Percentiles rank a stretch among this genome's conserved stretches.
These are phyloP conservation scores for Byssothecium circinans DNA, from an alignment of 2,329 filamentous ascomycete species.

Conservation along the genomic window DNA sequence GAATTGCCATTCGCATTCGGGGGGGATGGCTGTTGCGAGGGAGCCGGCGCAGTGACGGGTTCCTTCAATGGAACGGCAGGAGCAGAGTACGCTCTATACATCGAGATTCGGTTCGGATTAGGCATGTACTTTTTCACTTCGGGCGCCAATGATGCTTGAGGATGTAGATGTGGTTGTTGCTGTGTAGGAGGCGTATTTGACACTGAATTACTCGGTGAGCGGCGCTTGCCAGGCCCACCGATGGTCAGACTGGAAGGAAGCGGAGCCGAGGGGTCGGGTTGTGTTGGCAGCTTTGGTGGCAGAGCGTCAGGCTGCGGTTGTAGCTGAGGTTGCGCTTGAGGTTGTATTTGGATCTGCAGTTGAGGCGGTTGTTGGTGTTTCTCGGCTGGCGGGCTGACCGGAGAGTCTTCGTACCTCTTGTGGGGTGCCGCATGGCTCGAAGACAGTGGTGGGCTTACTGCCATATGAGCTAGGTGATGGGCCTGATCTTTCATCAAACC, in stretches of 20 bases:
- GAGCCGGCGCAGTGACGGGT: constrained; percentile 1
- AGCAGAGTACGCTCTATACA: constrained; percentile 27
- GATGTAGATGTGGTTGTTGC: neutral
- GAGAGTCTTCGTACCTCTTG: constrained; percentile 4
- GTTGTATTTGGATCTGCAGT: neutral
- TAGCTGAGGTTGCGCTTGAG: neutral
- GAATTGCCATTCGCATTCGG: no score
- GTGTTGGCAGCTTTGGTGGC: constrained; percentile 5
- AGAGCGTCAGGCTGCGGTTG: neutral
- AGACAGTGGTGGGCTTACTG: neutral
- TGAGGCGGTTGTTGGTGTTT: neutral
- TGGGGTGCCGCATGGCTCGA: neutral
- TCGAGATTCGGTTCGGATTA: constrained; percentile 11
- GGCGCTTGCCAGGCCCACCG: constrained; percentile 13
- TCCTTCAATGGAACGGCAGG: constrained; percentile 12
- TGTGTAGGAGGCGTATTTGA: neutral
- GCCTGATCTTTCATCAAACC: neutral
- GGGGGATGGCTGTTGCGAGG: constrained; percentile 1
- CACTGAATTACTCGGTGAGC: constrained; percentile 2
- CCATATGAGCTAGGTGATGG: neutral
- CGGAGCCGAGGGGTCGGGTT: constrained; percentile 2
- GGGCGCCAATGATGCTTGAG: neutral
- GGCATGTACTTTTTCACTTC: neutral
- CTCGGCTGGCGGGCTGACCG: constrained; percentile 9
- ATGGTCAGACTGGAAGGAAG: constrained; percentile 26